These are phyloP conservation scores for Naganishia vaughanmartiniae DNA, from an alignment of 768 basidiomycete species.

Conservation along the genomic window DNA sequence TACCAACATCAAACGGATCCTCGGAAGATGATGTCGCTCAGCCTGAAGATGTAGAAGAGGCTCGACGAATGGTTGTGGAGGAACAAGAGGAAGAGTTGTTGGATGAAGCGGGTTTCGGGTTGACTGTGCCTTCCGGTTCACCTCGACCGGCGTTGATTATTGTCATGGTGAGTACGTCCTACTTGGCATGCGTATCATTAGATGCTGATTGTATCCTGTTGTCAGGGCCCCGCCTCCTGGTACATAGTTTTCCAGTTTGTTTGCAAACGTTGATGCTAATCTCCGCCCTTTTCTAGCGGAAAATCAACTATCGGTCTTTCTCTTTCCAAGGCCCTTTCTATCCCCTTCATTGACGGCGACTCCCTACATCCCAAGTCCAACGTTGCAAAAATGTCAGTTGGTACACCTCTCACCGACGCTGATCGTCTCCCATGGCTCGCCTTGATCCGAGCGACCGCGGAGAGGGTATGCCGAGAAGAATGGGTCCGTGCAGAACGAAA, in stretches of 20 bases:
- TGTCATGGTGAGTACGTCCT: conserved; percentile 49
- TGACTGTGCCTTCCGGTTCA: conserved; percentile 40
- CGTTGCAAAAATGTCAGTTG: conserved; percentile 80
- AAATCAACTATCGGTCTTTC: conserved; percentile 60
- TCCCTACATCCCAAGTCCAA: conserved; percentile 77
- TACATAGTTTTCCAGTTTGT: not conserved
- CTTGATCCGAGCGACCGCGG: conserved; percentile 66
- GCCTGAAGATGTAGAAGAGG: conserved; percentile 10
- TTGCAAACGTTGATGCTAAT: not conserved
- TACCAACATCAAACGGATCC: not conserved
- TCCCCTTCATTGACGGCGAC: conserved; percentile 86
- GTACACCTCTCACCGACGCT: conserved; percentile 70
- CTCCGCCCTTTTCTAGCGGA: conserved; percentile 35
- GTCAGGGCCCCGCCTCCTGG: conserved; percentile 55
- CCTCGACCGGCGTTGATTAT: conserved; percentile 53
- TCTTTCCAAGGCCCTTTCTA: conserved; percentile 61
- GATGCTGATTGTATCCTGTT: conserved; percentile 67
- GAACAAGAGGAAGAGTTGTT: conserved; percentile 34
- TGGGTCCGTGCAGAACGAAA: conserved; percentile 29
- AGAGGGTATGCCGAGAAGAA: conserved; percentile 52
- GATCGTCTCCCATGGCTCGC: conserved; percentile 86
- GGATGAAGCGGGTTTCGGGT: conserved; percentile 36
- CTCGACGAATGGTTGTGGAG: conserved; percentile 10
- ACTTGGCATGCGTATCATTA: not conserved
- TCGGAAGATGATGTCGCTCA: not conserved